Base-by-base conservation (phyloP, 345 rosid genomes). In the Salix koriyanagi region DNA sequence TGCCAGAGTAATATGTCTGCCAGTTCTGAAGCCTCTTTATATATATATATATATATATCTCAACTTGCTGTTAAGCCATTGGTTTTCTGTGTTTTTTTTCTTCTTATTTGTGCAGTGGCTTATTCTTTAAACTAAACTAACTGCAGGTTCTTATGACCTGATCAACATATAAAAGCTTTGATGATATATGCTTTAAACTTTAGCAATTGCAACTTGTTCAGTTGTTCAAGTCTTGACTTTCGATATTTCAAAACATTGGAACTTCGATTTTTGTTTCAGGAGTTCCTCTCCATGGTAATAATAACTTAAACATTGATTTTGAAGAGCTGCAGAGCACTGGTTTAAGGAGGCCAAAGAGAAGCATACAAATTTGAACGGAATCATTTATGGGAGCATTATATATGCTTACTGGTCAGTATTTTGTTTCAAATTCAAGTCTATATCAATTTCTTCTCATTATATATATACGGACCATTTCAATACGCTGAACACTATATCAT, bases 321-420 rank as follows among this genome's bases (percentile, higher is more conserved):
- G 92, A 91, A 96, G 99, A 87, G 98, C 92, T 91, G 99, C 99
- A 90, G 98, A 90, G 79, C 80, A 76, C 73, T 96, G 97, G 97
- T 96, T 93, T 79, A 82, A 80, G 83, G 92, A 96, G 83, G 99
- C 98, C 50, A 93, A 84, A 78, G 87, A 77, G 83, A 88, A 69
- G 76, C 91, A 85, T 83, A 74, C 84, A 65, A 74, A 84, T 37
- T 81, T 96, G 82, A 91, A 93, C 76, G 91, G 90, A n/a, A 90
- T 91, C 77, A 92, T 96, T 56, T 96, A 93, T 72, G 96, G 98
- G 30, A 96, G 86, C 70, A 93, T 96, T 71, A 90, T 96, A 77
- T 96, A 96, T 84, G 94, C 97, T 52, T 83, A 90, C 68, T 96
- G 99, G 99, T 96, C 64, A 82, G 85, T 78, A 25, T 41, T 75